Conservation (phyloP, 768 basidiomycete species). For the Phylloporus sp. region DNA sequence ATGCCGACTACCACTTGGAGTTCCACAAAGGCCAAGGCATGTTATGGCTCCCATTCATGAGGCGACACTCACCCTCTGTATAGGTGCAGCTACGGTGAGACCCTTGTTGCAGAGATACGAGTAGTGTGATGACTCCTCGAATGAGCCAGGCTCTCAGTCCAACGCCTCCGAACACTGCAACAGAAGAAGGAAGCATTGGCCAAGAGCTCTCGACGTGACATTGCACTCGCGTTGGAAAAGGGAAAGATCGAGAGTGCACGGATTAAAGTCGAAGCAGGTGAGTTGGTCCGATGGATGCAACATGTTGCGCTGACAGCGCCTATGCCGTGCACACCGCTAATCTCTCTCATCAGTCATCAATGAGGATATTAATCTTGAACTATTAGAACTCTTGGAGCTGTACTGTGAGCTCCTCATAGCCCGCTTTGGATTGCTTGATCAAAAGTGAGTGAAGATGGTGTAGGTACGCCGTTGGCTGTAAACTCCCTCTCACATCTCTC, state of each 20-base stretch:
- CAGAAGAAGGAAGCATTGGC: slow-evolving; percentile 92
- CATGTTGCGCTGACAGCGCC: slow-evolving; percentile 15
- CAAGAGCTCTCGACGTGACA: slow-evolving; percentile 69
- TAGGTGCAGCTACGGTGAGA: slow-evolving; percentile 49
- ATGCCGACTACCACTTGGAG: slow-evolving; percentile 47
- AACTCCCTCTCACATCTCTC: slow-evolving; percentile 8
- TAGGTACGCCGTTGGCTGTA: slow-evolving; percentile 3
- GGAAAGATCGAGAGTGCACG: slow-evolving; percentile 81
- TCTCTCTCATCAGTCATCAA: slow-evolving; percentile 58
- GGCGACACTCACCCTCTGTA: background rate
- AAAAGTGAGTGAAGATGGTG: slow-evolving; percentile 52
- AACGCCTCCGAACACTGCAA: slow-evolving; percentile 78
- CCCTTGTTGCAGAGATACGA: background rate
- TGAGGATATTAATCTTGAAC: slow-evolving; percentile 80
- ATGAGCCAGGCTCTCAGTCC: slow-evolving; percentile 67
- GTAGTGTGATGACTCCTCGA: slow-evolving; percentile 2
- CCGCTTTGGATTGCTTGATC: slow-evolving; percentile 87
- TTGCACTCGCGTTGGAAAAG: slow-evolving; percentile 73
- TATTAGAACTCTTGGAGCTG: slow-evolving; percentile 88
- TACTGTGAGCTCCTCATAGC: slow-evolving; percentile 94
- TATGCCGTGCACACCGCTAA: slow-evolving; percentile 8
- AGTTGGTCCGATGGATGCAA: slow-evolving; percentile 25
- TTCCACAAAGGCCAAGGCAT: slow-evolving; percentile 58
- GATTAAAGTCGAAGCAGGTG: slow-evolving; percentile 82
- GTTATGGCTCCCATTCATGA: background rate